phyloP scores from a whole-genome alignment of 1,284 basidiomycete species.

The Abortiporus biennis region DNA sequence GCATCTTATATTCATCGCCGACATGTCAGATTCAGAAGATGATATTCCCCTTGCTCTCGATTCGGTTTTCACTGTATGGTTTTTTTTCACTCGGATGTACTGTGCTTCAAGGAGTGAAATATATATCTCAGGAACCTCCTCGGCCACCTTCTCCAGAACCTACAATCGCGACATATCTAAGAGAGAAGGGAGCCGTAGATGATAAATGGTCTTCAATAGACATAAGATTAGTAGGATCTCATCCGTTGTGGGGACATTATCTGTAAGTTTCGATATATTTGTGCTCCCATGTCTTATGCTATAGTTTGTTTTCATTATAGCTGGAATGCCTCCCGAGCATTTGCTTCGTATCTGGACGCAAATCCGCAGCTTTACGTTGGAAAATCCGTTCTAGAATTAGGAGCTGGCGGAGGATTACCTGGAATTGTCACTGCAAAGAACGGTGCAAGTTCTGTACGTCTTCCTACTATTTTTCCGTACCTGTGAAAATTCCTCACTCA shows the following conservation, averaged over 20 bases:
- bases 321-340: constrained; percentile 80
- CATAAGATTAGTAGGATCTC: constrained; percentile 78
- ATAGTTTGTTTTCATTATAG: constrained; percentile 32
- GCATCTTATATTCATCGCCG: not conserved
- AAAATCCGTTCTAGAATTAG: constrained; percentile 75
- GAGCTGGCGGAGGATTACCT: constrained; percentile 89
- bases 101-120: too few species aligned
- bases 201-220: constrained; percentile 41
- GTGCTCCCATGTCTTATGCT: not conserved
- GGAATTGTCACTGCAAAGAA: constrained; percentile 69
- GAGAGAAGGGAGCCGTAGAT: constrained; percentile 19
- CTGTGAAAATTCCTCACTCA: not conserved
- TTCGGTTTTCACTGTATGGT: constrained; percentile 29
- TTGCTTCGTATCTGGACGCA: constrained; percentile 70
- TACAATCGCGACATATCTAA: constrained; percentile 41
- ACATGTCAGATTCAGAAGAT: constrained; percentile 14
- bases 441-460: constrained; percentile 52
- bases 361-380: constrained; percentile 38
- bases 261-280: constrained; percentile 44
- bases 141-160: constrained; percentile 59
- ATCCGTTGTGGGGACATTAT: constrained; percentile 90
- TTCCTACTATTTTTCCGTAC: not conserved
- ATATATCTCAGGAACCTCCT: constrained; percentile 32
- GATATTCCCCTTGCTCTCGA: constrained; percentile 24
- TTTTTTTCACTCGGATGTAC: not conserved